phyloP scores from a whole-genome alignment of 2,329 filamentous ascomycete genomes.

The Ophiocordyceps polyrhachis-furcata region DNA sequence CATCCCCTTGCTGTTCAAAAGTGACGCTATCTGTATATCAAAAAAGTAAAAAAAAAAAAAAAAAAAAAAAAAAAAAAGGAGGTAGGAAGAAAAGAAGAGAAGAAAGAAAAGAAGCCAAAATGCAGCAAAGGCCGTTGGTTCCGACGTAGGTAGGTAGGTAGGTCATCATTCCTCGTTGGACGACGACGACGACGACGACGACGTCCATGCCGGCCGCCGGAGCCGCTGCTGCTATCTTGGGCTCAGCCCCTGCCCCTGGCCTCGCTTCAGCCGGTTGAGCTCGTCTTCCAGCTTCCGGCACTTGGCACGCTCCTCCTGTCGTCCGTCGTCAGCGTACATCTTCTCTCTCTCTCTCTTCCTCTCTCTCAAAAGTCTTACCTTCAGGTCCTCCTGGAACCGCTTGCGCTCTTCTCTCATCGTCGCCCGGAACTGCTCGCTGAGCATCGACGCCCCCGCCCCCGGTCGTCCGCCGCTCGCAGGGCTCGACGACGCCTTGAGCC shows the following conservation, averaged over 20 bases:
- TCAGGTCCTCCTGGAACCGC: slow-evolving; percentile 36
- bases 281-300: slow-evolving; percentile 32
- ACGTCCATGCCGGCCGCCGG: background rate
- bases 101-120: too few species aligned
- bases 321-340: slow-evolving; percentile 10
- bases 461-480: slow-evolving; percentile 14
- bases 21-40: too few species aligned
- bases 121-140: too few species aligned
- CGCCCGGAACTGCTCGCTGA: slow-evolving; percentile 36
- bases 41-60: too few species aligned
- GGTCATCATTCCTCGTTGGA: background rate
- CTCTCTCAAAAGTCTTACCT: slow-evolving; percentile 14
- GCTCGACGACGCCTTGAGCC: slow-evolving; percentile 22
- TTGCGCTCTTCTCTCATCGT: slow-evolving; percentile 38
- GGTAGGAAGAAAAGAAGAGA: too few species aligned
- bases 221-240: background rate
- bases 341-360: too few species aligned
- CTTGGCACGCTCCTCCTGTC: slow-evolving; percentile 29
- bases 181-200: background rate
- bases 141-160: too few species aligned
- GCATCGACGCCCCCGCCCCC: slow-evolving; percentile 28
- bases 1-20: too few species aligned
- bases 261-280: slow-evolving; percentile 22
- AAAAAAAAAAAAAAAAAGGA: too few species aligned
- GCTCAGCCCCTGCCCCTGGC: slow-evolving; percentile 13